Conservation (phyloP, 192 early-diverging fungal species). For the Coemansia sp. region DNA sequence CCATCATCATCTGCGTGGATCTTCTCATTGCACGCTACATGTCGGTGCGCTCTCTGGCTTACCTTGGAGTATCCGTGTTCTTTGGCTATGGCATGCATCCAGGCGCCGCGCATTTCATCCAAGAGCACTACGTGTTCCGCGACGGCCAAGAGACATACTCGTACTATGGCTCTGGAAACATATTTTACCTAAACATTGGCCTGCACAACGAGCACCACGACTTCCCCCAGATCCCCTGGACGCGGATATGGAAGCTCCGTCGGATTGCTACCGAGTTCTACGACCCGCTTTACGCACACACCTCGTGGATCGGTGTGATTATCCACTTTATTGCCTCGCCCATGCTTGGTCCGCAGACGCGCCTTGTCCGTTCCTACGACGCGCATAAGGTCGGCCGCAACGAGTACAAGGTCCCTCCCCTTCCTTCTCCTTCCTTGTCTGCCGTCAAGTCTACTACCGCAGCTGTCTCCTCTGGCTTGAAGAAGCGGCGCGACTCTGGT, state of each 20-base stretch:
- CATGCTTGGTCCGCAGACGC: constrained; percentile 77
- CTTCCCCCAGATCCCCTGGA: constrained; percentile 86
- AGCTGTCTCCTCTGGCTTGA: not conserved
- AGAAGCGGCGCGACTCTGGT: constrained; percentile 8
- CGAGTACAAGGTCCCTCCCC: constrained; percentile 48
- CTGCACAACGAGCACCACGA: constrained; percentile 99
- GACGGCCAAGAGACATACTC: constrained; percentile 94
- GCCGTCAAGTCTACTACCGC: not conserved
- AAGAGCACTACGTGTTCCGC: constrained; percentile 94
- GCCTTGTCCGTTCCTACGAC: constrained; percentile 68
- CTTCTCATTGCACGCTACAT: constrained; percentile 57
- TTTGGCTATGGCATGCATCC: constrained; percentile 90
- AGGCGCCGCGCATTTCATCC: constrained; percentile 92
- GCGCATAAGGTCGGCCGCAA: constrained; percentile 71
- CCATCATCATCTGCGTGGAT: constrained; percentile 60
- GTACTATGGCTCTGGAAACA: constrained; percentile 90
- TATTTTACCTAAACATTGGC: constrained; percentile 89
- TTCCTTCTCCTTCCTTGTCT: no score
- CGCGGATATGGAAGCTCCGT: constrained; percentile 72
- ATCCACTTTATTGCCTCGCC: constrained; percentile 73
- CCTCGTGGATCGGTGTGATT: constrained; percentile 83
- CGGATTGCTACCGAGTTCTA: constrained; percentile 88
- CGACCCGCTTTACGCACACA: constrained; percentile 75
- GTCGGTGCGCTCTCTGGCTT: constrained; percentile 63
- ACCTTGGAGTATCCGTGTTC: constrained; percentile 68